These are phyloP conservation scores for Dactylonectria macrodidyma DNA, from an alignment of 2,329 filamentous ascomycete species.

Conservation along the genomic window DNA sequence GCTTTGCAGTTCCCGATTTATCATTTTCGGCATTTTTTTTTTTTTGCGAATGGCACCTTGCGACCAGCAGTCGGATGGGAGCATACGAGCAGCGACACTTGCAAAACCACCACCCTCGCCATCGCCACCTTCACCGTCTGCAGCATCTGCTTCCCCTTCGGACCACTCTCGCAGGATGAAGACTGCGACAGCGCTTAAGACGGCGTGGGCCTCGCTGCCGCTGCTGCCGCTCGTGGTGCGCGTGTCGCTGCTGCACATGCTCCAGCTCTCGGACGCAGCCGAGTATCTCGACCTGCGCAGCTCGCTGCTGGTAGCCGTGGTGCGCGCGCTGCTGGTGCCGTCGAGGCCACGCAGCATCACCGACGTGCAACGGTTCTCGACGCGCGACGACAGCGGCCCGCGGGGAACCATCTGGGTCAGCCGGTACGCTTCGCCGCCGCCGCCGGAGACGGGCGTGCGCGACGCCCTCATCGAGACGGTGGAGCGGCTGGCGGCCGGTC, in stretches of 20 bases:
- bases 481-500: constrained; percentile 40
- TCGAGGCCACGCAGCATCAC: constrained; percentile 66
- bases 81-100: background rate
- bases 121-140: background rate
- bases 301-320: constrained; percentile 78
- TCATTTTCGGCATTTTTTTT: background rate
- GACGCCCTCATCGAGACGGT: constrained; percentile 73
- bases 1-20: background rate
- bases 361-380: constrained; percentile 74
- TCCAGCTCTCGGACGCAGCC: constrained; percentile 78
- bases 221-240: constrained; percentile 75
- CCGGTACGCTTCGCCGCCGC: constrained; percentile 75
- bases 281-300: constrained; percentile 85
- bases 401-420: constrained; percentile 89
- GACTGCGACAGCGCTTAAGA: constrained; percentile 32
- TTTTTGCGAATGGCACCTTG: constrained; percentile 6
- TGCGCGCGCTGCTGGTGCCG: constrained; percentile 75
- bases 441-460: constrained; percentile 69
- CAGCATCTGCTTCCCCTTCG: background rate
- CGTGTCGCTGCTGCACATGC: constrained; percentile 73
- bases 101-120: background rate
- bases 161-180: constrained; percentile 18
- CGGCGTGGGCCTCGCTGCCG: constrained; percentile 59
- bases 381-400: constrained; percentile 77
- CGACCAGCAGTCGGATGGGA: background rate